Evolutionary conservation across 2,329 filamentous ascomycete genomes (phyloP).

Genomic region (Fusarium dlaminii): DNA sequence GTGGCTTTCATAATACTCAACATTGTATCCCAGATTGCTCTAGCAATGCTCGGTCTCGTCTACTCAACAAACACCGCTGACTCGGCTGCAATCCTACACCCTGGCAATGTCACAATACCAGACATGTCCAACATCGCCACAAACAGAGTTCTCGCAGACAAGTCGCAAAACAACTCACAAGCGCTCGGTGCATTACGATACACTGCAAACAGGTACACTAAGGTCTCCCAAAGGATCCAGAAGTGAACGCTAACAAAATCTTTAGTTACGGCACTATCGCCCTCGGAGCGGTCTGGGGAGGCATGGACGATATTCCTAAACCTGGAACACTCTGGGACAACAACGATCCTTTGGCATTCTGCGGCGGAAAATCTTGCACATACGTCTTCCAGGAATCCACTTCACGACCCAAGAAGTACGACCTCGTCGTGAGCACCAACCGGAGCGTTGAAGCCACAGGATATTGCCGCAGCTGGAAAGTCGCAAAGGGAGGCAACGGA

Average conservation of each 20-base stretch:
- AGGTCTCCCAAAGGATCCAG: too few relatives aligned
- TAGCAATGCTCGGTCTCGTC: slow-evolving; percentile 54
- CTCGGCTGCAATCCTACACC: slow-evolving; percentile 43
- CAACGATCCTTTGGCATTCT: slow-evolving; percentile 47
- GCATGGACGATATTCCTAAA: slow-evolving; percentile 35
- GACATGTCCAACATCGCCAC: slow-evolving; percentile 50
- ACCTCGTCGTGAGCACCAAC: slow-evolving; percentile 29
- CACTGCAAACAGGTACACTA: slow-evolving; percentile 52
- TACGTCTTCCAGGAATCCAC: slow-evolving; percentile 52
- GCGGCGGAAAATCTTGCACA: slow-evolving; percentile 42
- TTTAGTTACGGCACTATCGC: slow-evolving; percentile 52
- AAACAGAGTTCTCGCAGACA: slow-evolving; percentile 38
- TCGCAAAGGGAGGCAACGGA: slow-evolving; percentile 28
- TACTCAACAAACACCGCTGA: slow-evolving; percentile 54
- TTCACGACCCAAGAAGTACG: slow-evolving; percentile 3
- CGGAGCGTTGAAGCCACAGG: slow-evolving; percentile 20
- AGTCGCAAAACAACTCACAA: slow-evolving; percentile 22
- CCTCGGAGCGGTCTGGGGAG: slow-evolving; percentile 41
- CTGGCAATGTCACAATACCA: slow-evolving; percentile 50
- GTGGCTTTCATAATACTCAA: slow-evolving; percentile 30
- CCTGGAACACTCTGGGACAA: slow-evolving; percentile 46
- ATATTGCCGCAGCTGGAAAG: slow-evolving; percentile 31
- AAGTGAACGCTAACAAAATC: background rate
- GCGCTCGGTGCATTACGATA: slow-evolving; percentile 50
- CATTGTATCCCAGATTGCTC: slow-evolving; percentile 50